These are phyloP conservation scores for Breynia disticha DNA, from an alignment of 441 rosid species.

Conservation along the genomic window DNA sequence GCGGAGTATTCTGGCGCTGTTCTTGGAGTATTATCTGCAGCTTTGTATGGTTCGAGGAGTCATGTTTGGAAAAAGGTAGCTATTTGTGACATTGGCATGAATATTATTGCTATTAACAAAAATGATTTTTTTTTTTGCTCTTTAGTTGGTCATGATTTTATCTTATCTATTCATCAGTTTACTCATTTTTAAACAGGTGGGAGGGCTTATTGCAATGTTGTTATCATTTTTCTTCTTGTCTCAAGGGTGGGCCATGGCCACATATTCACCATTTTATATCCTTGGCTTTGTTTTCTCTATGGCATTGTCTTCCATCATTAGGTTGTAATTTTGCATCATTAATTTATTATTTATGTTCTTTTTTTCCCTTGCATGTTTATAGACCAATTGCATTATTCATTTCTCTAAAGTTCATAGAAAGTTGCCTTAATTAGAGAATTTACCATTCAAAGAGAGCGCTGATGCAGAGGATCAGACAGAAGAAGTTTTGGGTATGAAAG, in stretches of 20 bases:
- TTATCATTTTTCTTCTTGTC: conserved; percentile 80
- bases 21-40: conserved; percentile 93
- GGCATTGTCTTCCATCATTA: not conserved
- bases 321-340: not conserved
- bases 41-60: conserved; percentile 64
- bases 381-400: not conserved
- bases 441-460: conserved; percentile 50
- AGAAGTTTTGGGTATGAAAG: conserved; percentile 54
- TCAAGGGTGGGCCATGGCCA: conserved; percentile 87
- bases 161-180: conserved; percentile 1
- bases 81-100: conserved; percentile 6
- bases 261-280: conserved; percentile 85
- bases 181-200: conserved; percentile 41
- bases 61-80: conserved; percentile 83
- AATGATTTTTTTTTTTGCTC: too few relatives aligned
- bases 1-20: conserved; percentile 97
- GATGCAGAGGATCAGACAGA: conserved; percentile 38
- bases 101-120: too few relatives aligned
- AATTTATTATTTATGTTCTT: not conserved
- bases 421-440: conserved; percentile 32
- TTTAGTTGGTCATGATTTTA: not conserved
- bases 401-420: not conserved
- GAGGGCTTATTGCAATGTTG: conserved; percentile 85
- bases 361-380: conserved; percentile 8
- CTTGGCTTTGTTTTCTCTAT: conserved; percentile 20